phyloP scores from a whole-genome alignment of 1,284 basidiomycete genomes.

The Austropuccinia psidii region DNA sequence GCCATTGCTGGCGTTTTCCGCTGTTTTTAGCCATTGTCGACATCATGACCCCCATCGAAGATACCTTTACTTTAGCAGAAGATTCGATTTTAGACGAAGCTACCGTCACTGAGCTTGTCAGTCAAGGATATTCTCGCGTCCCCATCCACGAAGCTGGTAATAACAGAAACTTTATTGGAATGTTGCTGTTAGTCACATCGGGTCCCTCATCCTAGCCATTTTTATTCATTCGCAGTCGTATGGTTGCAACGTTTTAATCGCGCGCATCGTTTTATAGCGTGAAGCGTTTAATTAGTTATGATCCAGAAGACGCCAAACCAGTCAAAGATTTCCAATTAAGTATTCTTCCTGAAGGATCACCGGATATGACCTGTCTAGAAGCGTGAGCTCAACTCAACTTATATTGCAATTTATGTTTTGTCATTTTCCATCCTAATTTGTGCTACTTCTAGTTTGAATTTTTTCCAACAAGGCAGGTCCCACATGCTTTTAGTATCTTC shows the following conservation, averaged over 20 bases:
- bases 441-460: slow-evolving; percentile 42
- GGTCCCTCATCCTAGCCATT: background rate
- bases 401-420: slow-evolving; percentile 50
- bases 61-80: slow-evolving; percentile 50
- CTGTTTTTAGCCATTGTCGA: slow-evolving; percentile 42
- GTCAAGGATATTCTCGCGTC: slow-evolving; percentile 78
- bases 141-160: slow-evolving; percentile 75
- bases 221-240: too few species aligned
- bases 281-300: slow-evolving; percentile 64
- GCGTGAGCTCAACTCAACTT: slow-evolving; percentile 47
- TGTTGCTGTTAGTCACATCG: slow-evolving; percentile 56
- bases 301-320: slow-evolving; percentile 68
- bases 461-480: slow-evolving; percentile 78
- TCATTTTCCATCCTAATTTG: background rate
- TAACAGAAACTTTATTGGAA: slow-evolving; percentile 69
- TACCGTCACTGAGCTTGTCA: slow-evolving; percentile 43
- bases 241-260: too few species aligned
- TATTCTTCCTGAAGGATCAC: slow-evolving; percentile 82
- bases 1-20: too few species aligned
- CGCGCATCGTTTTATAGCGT: background rate
- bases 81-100: slow-evolving; percentile 51
- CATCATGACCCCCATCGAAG: slow-evolving; percentile 50
- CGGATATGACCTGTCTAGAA: slow-evolving; percentile 74
- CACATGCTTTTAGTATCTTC: slow-evolving; percentile 80
- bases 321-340: slow-evolving; percentile 60